phyloP scores from a whole-genome alignment of 164 flowering plant species.

The Akebia trifoliata region DNA sequence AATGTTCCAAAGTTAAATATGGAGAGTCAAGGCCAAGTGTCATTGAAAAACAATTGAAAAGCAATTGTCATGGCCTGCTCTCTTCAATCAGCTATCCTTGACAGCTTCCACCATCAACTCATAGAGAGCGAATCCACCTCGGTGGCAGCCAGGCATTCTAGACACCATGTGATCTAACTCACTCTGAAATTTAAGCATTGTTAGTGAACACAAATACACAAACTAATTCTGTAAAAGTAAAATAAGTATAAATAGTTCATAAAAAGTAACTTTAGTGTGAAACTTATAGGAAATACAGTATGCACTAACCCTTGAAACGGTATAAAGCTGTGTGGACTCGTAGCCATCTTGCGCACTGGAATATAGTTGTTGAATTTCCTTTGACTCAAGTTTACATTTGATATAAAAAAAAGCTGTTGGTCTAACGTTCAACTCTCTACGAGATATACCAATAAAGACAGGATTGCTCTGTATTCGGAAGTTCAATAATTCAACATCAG shows the following conservation, averaged over 20 bases:
- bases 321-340: slow-evolving; percentile 76
- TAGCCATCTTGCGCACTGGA: slow-evolving; percentile 77
- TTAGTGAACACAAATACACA: slow-evolving; percentile 8
- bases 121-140: slow-evolving; percentile 84
- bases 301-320: slow-evolving; percentile 60
- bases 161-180: slow-evolving; percentile 52
- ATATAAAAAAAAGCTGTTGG: slow-evolving; percentile 90
- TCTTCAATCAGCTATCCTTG: slow-evolving; percentile 22
- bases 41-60: no score
- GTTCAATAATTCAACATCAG: slow-evolving; percentile 13
- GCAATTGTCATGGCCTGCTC: background rate
- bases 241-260: background rate
- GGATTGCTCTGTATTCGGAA: slow-evolving; percentile 51
- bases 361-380: slow-evolving; percentile 64
- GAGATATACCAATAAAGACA: slow-evolving; percentile 75
- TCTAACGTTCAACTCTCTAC: slow-evolving; percentile 74
- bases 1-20: no score
- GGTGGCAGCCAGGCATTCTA: slow-evolving; percentile 98
- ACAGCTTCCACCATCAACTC: slow-evolving; percentile 49
- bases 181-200: slow-evolving; percentile 33
- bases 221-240: background rate
- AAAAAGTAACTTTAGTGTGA: background rate
- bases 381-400: slow-evolving; percentile 61
- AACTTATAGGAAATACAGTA: slow-evolving; percentile 4
- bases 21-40: no score